These are phyloP conservation scores for Ophiostoma angusticollis DNA, from an alignment of 2,329 filamentous ascomycete genomes.

Conservation along the genomic window DNA sequence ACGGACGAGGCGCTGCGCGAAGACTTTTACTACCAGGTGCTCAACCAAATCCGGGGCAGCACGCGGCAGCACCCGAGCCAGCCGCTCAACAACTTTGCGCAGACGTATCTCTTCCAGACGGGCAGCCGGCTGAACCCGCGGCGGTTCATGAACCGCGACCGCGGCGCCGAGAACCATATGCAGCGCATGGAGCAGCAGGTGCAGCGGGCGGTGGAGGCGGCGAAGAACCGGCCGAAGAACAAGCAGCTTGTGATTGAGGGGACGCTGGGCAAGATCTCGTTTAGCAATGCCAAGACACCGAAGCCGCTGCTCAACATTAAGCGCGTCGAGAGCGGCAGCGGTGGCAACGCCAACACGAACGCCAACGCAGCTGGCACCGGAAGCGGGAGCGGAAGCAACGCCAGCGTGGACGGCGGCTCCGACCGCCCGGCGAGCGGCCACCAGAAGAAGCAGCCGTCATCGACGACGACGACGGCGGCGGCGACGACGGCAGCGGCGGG, in stretches of 20 bases:
- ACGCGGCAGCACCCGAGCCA: constrained; percentile 86
- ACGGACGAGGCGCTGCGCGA: constrained; percentile 73
- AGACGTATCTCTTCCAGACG: constrained; percentile 94
- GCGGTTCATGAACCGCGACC: constrained; percentile 51
- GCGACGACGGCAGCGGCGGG: background rate
- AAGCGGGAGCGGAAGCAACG: constrained; percentile 10
- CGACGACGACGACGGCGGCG: background rate
- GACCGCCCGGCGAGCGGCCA: constrained; percentile 38
- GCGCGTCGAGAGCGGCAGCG: constrained; percentile 45
- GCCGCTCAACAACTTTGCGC: constrained; percentile 88
- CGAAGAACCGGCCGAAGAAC: constrained; percentile 95
- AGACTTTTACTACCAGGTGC: constrained; percentile 98
- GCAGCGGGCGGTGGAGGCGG: constrained; percentile 89
- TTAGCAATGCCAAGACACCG: constrained; percentile 96
- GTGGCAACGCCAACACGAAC: background rate
- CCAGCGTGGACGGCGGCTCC: constrained; percentile 30
- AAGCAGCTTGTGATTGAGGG: constrained; percentile 94
- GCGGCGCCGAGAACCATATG: constrained; percentile 90
- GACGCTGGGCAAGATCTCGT: constrained; percentile 93
- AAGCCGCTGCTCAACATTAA: constrained; percentile 94
- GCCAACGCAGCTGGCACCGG: background rate
- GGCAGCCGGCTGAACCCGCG: constrained; percentile 66
- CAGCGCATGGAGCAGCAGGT: constrained; percentile 99
- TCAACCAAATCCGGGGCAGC: constrained; percentile 82
- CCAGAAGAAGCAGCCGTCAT: background rate